Conservation (phyloP, 1,284 basidiomycete genomes). For the Somion occarium region DNA sequence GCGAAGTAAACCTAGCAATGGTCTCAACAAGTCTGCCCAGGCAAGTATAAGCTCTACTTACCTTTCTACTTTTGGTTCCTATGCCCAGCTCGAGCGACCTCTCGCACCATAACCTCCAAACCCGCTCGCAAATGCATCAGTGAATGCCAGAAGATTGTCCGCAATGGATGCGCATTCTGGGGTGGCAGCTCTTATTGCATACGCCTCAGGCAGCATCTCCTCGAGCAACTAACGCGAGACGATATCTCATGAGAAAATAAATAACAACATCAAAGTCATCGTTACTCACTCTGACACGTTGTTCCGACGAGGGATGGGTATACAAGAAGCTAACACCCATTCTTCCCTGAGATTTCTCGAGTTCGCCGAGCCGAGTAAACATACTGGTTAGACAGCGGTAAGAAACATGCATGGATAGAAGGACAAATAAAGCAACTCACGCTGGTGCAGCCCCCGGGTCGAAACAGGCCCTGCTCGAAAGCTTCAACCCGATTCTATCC, state of each 20-base stretch:
- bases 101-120: too few relatives aligned
- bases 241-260: background rate
- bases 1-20: background rate
- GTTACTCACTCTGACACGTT: constrained; percentile 59
- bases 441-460: constrained; percentile 71
- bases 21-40: too few relatives aligned
- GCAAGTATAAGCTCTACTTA: too few relatives aligned
- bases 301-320: constrained; percentile 76
- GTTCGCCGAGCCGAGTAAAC: constrained; percentile 56
- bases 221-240: constrained; percentile 43
- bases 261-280: background rate
- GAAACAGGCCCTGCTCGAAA: constrained; percentile 79
- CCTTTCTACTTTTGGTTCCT: too few relatives aligned
- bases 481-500: constrained; percentile 69
- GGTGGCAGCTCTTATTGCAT: constrained; percentile 37
- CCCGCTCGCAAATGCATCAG: constrained; percentile 11
- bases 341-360: constrained; percentile 38
- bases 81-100: too few relatives aligned
- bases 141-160: constrained; percentile 21
- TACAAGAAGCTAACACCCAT: constrained; percentile 45
- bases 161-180: constrained; percentile 18
- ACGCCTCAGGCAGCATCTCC: constrained; percentile 50
- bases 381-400: too few relatives aligned
- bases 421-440: constrained; percentile 45
- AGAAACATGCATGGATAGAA: too few relatives aligned